Evolutionary conservation across 202 grass and related monocot species (phyloP), one percentile per base, ranked within the genome.

Genomic region (Schoenoplectus tabernaemontani): DNA sequence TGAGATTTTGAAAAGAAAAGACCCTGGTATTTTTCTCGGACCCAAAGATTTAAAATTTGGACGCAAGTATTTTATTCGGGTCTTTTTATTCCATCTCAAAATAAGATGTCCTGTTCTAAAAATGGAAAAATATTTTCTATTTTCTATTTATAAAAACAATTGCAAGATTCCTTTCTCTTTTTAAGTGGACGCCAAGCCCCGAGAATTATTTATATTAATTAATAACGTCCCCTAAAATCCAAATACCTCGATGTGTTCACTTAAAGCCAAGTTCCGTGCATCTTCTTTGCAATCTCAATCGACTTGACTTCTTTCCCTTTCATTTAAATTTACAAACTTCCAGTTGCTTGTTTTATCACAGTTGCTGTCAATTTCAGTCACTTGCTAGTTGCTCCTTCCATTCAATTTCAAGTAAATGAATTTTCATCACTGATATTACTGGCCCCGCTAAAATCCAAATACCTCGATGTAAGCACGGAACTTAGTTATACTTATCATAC

Each of bases 261-360:
- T 64, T 7, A 6, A 37, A 37, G 30, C 30, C 15, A 64, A 53
- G 22, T 74, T 74, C 41, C 39, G 1, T 51, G 69, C 4, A 50
- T 38, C 22, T 48, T 51, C 69, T 30, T 30, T 50, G 24, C 70
- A 75, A 54, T 75, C 70, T 75, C 70, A 75, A 75, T 75, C 70
- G 7, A 13, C 20, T 50, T 8, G 8, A 51, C 7, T 5, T 3
- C 47, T n/a, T 12, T 75, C 70, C 15, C 26, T 75, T 53, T 34
- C 44, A 51, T 48, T 34, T 6, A 75, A 73, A 53, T 53, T 51
- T 3, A 2, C 23, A 75, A 17, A 50, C 3, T 30, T 73, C 20
- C 9, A 73, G 34, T 73, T 75, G 44, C 47, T 32, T 53, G 38
- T 32, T 53, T 53, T 54, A 47, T 75, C 47, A 6, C 44, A 32